These are phyloP conservation scores for Cyberlindnera mississippiensis DNA, from an alignment of 805 yeast genomes.

Conservation along the genomic window DNA sequence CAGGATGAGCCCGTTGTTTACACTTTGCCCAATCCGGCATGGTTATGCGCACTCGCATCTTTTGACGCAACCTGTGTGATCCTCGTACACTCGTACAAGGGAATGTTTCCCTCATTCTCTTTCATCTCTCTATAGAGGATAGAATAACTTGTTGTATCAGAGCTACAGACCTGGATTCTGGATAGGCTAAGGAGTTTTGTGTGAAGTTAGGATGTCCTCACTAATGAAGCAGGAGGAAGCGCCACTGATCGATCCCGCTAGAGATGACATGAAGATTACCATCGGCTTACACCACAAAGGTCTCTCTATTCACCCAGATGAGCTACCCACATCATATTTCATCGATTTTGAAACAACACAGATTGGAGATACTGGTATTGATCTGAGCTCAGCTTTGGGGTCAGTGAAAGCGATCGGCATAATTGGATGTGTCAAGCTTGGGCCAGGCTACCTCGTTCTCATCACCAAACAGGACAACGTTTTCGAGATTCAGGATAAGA, in stretches of 20 bases:
- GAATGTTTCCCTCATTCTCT: too few relatives aligned
- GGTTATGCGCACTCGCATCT: background rate
- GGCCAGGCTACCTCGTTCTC: constrained; percentile 25
- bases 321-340: background rate
- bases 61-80: background rate
- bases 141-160: too few relatives aligned
- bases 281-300: constrained; percentile 16
- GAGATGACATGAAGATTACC: background rate
- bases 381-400: background rate
- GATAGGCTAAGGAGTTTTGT: too few relatives aligned
- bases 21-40: background rate
- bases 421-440: constrained; percentile 22
- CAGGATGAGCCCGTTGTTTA: background rate
- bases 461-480: constrained; percentile 16
- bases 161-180: too few relatives aligned
- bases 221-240: background rate
- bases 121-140: too few relatives aligned
- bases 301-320: constrained; percentile 4
- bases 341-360: background rate
- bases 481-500: constrained; percentile 13
- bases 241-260: background rate
- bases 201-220: background rate
- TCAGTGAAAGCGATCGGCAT: constrained; percentile 14
- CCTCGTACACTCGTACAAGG: too few relatives aligned
- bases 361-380: background rate